A percentile compares a stretch with the other conserved stretches of the same genome.
Conservation (phyloP, 768 basidiomycete genomes). For the Podaxis mareebaensis region DNA sequence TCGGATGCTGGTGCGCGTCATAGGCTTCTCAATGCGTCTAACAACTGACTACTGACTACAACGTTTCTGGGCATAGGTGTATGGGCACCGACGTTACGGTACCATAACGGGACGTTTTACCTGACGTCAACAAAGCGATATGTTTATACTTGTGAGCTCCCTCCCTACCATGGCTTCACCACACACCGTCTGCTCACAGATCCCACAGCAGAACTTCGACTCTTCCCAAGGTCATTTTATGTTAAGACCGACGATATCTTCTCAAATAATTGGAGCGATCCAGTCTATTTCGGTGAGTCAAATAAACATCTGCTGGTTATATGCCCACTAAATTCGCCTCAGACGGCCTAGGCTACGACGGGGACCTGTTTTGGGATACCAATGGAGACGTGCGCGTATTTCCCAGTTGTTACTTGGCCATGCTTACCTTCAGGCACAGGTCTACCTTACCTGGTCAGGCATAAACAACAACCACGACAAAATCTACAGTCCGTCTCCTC, state of each 20-base stretch:
- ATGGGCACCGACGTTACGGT: constrained; percentile 38
- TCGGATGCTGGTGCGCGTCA: constrained; percentile 33
- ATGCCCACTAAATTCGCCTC: background rate
- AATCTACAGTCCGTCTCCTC: constrained; percentile 32
- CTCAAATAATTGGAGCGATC: constrained; percentile 41
- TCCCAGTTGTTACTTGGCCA: background rate
- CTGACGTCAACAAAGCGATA: constrained; percentile 37
- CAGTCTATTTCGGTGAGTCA: constrained; percentile 36
- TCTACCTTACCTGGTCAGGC: constrained; percentile 39
- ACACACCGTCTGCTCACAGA: background rate
- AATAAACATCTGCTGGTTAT: background rate
- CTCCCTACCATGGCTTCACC: background rate
- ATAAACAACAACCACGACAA: constrained; percentile 41
- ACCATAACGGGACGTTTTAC: constrained; percentile 37
- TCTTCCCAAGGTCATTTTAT: constrained; percentile 41
- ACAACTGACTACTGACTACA: background rate
- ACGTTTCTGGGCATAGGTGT: constrained; percentile 21
- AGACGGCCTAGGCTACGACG: constrained; percentile 41
- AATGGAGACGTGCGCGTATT: constrained; percentile 32
- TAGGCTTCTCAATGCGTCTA: background rate
- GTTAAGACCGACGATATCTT: constrained; percentile 39
- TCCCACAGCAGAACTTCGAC: constrained; percentile 32
- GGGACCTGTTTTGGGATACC: constrained; percentile 42
- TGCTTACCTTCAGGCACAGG: constrained; percentile 19
- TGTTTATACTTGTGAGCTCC: constrained; percentile 36